These are phyloP conservation scores for Sclerospora graminicola DNA, from an alignment of 352 stramenopile genomes.

Conservation along the genomic window DNA sequence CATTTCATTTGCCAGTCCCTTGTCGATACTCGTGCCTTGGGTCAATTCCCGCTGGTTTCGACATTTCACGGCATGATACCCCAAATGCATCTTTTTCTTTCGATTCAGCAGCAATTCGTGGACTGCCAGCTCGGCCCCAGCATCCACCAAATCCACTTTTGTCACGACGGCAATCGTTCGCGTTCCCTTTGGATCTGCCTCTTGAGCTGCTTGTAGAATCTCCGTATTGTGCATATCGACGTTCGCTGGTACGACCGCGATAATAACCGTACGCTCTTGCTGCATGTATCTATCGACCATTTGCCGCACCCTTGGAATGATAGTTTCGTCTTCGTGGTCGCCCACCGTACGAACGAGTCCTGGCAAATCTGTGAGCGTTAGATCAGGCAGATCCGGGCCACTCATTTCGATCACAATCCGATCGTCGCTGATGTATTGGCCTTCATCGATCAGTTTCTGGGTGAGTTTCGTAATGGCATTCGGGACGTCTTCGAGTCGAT, in stretches of 20 bases:
- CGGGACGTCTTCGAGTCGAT: conserved; percentile 15
- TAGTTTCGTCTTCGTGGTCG: conserved; percentile 47
- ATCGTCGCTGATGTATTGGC: conserved; percentile 66
- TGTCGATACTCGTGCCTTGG: conserved; percentile 38
- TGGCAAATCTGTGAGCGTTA: conserved; percentile 77
- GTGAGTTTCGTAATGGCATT: conserved; percentile 19
- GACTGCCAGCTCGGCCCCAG: conserved; percentile 54
- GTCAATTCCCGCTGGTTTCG: conserved; percentile 61
- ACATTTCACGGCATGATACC: conserved; percentile 85
- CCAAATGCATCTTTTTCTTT: conserved; percentile 52
- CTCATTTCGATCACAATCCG: conserved; percentile 65
- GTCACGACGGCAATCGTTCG: conserved; percentile 85
- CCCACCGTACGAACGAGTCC: conserved; percentile 63
- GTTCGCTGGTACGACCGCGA: conserved; percentile 79
- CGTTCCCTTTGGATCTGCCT: conserved; percentile 50
- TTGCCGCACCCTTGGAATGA: conserved; percentile 58
- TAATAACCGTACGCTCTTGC: conserved; percentile 71
- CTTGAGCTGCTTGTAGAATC: conserved; percentile 56
- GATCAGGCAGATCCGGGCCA: conserved; percentile 48
- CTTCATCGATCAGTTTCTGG: conserved; percentile 54
- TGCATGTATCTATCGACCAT: conserved; percentile 66
- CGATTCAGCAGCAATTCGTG: conserved; percentile 65
- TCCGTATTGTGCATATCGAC: conserved; percentile 83
- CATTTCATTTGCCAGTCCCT: conserved; percentile 40
- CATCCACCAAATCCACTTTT: conserved; percentile 84